phyloP scores from a whole-genome alignment of 208 protist genomes.

The Strigomonas culicis region DNA sequence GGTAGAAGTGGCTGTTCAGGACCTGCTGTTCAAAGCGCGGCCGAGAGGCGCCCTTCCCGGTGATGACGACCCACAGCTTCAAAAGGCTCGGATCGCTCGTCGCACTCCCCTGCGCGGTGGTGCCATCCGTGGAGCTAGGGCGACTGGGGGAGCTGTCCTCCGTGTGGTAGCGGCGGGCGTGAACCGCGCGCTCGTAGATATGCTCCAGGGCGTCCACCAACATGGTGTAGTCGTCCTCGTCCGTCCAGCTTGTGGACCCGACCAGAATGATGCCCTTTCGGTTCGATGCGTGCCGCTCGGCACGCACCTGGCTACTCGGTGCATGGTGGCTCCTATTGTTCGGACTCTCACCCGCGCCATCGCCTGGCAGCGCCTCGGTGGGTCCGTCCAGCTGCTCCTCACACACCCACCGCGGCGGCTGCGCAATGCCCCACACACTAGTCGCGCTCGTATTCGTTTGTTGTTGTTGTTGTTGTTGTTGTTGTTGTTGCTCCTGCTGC shows the following conservation, averaged over 20 bases:
- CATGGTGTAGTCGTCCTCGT: slow-evolving; percentile 96
- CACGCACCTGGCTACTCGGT: no score
- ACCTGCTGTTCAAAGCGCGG: slow-evolving; percentile 66
- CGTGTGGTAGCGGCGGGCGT: no score
- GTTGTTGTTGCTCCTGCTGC: slow-evolving; percentile 11
- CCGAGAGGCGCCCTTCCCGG: slow-evolving; percentile 61
- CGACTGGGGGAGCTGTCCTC: no score
- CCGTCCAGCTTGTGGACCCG: slow-evolving; percentile 94
- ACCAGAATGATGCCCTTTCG: slow-evolving; percentile 79
- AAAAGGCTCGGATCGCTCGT: neutral
- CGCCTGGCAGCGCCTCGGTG: neutral
- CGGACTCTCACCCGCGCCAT: no score
- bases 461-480: slow-evolving; percentile 13
- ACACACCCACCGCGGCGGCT: slow-evolving; percentile 59
- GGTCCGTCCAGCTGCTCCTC: slow-evolving; percentile 11
- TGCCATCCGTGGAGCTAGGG: no score
- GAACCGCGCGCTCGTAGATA: no score
- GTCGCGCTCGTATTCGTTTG: no score
- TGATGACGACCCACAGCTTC: slow-evolving; percentile 77
- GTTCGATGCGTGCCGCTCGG: no score
- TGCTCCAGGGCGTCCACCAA: slow-evolving; percentile 86
- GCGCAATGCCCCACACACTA: slow-evolving; percentile 52
- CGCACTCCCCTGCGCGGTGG: slow-evolving; percentile 18
- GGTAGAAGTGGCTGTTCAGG: no score
- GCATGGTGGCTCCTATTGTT: no score